Base-by-base conservation (phyloP, 306 rosid species). In the Medicago lupulina region DNA sequence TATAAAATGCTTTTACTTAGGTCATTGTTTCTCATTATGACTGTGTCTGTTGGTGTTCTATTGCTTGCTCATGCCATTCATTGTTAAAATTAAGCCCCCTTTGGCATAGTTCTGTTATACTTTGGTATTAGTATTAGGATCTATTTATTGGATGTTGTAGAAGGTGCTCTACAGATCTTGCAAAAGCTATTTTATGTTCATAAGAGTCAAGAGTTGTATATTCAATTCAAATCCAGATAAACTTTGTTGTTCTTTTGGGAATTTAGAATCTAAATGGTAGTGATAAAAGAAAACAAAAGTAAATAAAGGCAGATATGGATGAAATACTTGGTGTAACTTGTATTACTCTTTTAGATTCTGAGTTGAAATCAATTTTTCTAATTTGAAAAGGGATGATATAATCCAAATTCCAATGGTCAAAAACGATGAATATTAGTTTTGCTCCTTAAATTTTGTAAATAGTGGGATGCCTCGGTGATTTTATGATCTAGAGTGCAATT, bases 221-320 rank as follows among this genome's bases (percentile, higher is more conserved):
- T 64, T 76, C 71, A 70, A 74, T 76, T 60, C 74, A 66, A 70
- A 71, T n/a, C 28, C 59, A 16, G 11, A 39, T 25, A 68, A 51
- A 16, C 16, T 6, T 59, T 67, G 66, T 6, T n/a, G 17, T 67
- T 80, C 65, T 59, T 19, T 67, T 74, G 38, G 79, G 65, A 59
- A 38, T 49, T 15, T 18, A 18, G 46, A 57, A 55, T 73, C 61
- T 36, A 31, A 21, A 62, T 83, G 64, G 67, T 21, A 44, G 73
- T 41, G 47, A 21, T 78, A 39, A 70, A 49, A 54, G 55, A 63
- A 54, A 43, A 21, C 51, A 25, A 40, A 28, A 13, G 50, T 66
- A 53, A 36, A 12, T 17, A 53, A 21, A 14, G 11, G 41, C 23
- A 17, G 15, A 9, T 21, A 21, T 12, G 4, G 38, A 49, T 47